Evolutionary conservation across 768 basidiomycete genomes (phyloP).

Genomic region (Fistulinella prunicolor): DNA sequence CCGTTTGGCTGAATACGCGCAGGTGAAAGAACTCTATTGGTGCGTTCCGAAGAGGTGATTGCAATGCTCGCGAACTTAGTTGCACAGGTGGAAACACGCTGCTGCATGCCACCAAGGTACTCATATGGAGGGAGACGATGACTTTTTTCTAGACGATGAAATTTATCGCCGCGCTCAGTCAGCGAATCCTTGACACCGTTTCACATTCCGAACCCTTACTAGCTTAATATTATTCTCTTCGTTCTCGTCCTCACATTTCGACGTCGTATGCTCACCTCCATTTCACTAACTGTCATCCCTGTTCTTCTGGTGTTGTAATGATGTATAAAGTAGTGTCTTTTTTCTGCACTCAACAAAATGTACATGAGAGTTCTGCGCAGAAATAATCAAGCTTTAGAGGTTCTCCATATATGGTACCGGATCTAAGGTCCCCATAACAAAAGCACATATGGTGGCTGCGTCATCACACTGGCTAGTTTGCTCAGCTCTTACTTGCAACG

Average conservation of each 20-base stretch:
- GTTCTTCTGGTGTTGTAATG: constrained; percentile 1
- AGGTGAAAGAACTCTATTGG: constrained; percentile 80
- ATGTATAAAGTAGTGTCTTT: not conserved
- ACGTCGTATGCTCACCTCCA: constrained; percentile 12
- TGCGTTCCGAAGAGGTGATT: constrained; percentile 33
- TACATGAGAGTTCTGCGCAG: not conserved
- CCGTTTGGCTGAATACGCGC: not conserved
- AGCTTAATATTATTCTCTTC: constrained; percentile 9
- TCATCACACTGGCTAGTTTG: not conserved
- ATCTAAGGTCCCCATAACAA: too few relatives aligned
- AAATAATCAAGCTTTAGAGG: not conserved
- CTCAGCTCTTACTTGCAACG: not conserved
- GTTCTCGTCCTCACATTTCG: constrained; percentile 2
- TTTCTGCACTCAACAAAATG: too few relatives aligned
- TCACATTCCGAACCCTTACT: not conserved
- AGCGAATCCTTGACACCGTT: not conserved
- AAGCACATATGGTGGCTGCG: not conserved
- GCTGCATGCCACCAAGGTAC: constrained; percentile 68
- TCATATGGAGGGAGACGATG: constrained; percentile 52
- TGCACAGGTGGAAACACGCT: constrained; percentile 77
- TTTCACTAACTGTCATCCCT: constrained; percentile 11
- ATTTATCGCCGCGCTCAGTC: constrained; percentile 33
- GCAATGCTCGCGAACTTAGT: constrained; percentile 6
- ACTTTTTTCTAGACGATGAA: constrained; percentile 55
- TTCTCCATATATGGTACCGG: not conserved